Base-by-base conservation (phyloP, 2,329 filamentous ascomycete genomes). In the Diaporthe sp. region DNA sequence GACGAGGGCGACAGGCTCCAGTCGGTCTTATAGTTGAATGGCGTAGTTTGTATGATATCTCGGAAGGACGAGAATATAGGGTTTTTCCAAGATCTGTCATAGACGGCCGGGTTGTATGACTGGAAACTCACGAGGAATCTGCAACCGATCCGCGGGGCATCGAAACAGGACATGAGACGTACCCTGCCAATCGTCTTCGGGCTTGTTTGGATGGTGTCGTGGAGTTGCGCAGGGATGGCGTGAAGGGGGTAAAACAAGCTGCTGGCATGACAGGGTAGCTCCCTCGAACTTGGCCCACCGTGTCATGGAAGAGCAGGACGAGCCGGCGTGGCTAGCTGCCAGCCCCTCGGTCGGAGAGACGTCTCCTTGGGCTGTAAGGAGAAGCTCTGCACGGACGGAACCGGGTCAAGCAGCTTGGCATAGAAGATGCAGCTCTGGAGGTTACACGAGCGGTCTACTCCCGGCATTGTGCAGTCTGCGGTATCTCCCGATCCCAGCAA, bases 71-170 rank as follows among this genome's bases (percentile, higher is more conserved):
- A 53, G 25, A 15, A 37, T 37, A 12, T 22, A 66, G 19, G 15
- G 4, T 37, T 15, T 39, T 17, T 39, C 13, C 44, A 55, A 55
- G 19, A 53, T 10, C 4, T 71, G 56, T 42, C 58, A 35, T 63
- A 55, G 19, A 39, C 19, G n/a, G 35, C n/a, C 25, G 37, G 47
- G 47, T 53, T 63, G 56, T 71, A 39, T 25, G 32, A 39, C 32
- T 22, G 30, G 37, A 42, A n/a, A 51, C 56, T 22, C 69, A 63
- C 27, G 32, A 42, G 56, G 56, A 42, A 71, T 55, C 39, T 71
- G 70, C 44, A 63, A 53, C 56, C 56, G 56, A 63, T 58, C 50
- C 47, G 44, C n/a, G 56, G 56, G 27, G 44, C 25, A 71, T 53
- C 56, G 56, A 53, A 32, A 71, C 44, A 61, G 25, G 32, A 51